Percentiles rank a stretch among this genome's conserved stretches.
These are phyloP conservation scores for Bacidia gigantensis DNA, from an alignment of 495 filamentous ascomycete genomes.

Conservation along the genomic window DNA sequence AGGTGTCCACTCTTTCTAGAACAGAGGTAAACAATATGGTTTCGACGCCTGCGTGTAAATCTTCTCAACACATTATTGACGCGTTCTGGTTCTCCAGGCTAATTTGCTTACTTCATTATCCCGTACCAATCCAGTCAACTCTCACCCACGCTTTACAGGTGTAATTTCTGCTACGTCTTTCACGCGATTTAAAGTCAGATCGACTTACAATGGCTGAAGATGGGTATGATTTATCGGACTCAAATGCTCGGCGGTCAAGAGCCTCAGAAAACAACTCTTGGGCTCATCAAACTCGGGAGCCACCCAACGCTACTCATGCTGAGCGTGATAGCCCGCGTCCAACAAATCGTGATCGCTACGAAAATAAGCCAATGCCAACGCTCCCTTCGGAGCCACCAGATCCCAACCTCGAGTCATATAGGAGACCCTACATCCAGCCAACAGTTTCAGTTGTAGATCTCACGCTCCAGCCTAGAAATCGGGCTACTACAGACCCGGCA, in stretches of 20 bases:
- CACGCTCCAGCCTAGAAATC: conserved; percentile 5
- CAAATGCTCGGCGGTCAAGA: conserved; percentile 7
- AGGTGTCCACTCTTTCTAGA: too few relatives aligned
- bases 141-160: too few relatives aligned
- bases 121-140: too few relatives aligned
- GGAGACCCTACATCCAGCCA: conserved; percentile 15
- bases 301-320: conserved; percentile 4
- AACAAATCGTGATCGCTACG: conserved; percentile 17
- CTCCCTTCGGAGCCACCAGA: conserved; percentile 9
- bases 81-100: too few relatives aligned
- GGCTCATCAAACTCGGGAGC: conserved; percentile 12
- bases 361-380: conserved; percentile 20
- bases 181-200: too few relatives aligned
- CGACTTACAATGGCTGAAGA: too few relatives aligned
- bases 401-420: background rate
- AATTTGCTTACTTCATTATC: too few relatives aligned
- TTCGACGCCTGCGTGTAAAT: too few relatives aligned
- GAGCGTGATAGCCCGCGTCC: background rate
- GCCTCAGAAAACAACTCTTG: conserved; percentile 14
- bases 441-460: conserved; percentile 11
- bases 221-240: too few relatives aligned
- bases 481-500: conserved; percentile 17
- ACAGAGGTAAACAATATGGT: too few relatives aligned
- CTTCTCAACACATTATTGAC: too few relatives aligned
- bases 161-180: too few relatives aligned